Percentiles rank a stretch among this genome's conserved stretches.
These are phyloP conservation scores for Alternaria sp. DNA, from an alignment of 2,329 filamentous ascomycete genomes.

Conservation along the genomic window DNA sequence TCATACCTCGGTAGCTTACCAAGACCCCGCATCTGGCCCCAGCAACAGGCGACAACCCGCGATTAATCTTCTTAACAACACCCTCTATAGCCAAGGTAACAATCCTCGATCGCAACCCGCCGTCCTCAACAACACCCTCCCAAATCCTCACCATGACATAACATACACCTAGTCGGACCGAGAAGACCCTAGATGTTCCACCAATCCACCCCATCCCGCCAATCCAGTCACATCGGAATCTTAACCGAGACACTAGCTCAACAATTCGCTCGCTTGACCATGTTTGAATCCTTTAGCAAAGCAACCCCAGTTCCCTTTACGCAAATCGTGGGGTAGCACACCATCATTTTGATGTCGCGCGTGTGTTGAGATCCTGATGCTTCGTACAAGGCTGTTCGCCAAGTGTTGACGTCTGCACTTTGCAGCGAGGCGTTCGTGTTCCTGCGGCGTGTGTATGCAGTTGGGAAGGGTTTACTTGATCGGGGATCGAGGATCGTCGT, in stretches of 20 bases:
- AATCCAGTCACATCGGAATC: neutral
- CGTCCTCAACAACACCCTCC: neutral
- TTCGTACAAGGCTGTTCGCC: neutral
- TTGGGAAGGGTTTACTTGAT: neutral
- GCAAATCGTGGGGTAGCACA: conserved; percentile 26
- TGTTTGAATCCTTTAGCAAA: conserved; percentile 10
- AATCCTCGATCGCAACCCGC: neutral
- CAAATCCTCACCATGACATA: neutral
- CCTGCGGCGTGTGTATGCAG: neutral
- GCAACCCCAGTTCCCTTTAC: conserved; percentile 20
- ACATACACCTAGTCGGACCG: conserved; percentile 3
- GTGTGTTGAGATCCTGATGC: neutral
- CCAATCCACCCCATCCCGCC: conserved; percentile 3
- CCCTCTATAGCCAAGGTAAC: neutral
- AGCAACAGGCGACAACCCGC: neutral
- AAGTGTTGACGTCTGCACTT: conserved; percentile 3
- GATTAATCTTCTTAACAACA: neutral
- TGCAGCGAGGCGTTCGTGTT: neutral
- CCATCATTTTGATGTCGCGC: conserved; percentile 9
- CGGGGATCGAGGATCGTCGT: neutral
- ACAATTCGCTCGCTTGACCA: conserved; percentile 12
- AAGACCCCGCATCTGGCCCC: neutral
- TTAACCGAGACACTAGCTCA: neutral
- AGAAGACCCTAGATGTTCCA: conserved; percentile 6
- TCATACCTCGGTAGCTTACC: neutral